Conservation (phyloP, 1,284 basidiomycete genomes). For the Marasmius sp. region DNA sequence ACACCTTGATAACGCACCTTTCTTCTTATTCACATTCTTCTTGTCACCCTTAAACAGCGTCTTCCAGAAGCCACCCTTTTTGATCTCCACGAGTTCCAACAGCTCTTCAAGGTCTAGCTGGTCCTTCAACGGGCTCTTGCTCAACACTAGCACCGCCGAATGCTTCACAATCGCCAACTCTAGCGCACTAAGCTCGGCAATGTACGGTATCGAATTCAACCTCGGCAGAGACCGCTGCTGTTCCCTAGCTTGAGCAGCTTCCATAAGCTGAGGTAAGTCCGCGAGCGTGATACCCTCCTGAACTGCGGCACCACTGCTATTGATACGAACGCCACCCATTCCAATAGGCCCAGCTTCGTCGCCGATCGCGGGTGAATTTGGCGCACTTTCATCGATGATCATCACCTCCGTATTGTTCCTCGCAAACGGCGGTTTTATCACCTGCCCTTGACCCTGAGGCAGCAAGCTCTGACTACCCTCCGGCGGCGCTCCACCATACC, state of each 20-base stretch:
- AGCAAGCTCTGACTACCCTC: not conserved
- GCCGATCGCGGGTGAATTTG: constrained; percentile 64
- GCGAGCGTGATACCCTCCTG: constrained; percentile 92
- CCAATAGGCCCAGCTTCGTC: constrained; percentile 37
- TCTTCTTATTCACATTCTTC: constrained; percentile 85
- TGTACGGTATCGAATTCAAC: constrained; percentile 73
- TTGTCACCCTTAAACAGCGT: constrained; percentile 89
- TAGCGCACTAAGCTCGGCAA: constrained; percentile 83
- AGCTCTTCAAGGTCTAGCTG: constrained; percentile 90
- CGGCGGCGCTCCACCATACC: not conserved
- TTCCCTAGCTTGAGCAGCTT: constrained; percentile 87
- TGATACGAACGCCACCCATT: constrained; percentile 15
- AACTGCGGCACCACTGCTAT: constrained; percentile 18
- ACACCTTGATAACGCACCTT: constrained; percentile 47
- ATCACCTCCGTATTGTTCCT: constrained; percentile 86
- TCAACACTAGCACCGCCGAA: constrained; percentile 82
- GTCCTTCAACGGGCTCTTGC: constrained; percentile 77
- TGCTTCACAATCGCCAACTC: constrained; percentile 93
- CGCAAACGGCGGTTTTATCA: constrained; percentile 72
- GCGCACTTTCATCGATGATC: constrained; percentile 84
- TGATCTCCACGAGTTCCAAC: constrained; percentile 88
- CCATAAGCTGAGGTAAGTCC: constrained; percentile 94
- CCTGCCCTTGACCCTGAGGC: constrained; percentile 40
- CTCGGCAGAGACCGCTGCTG: constrained; percentile 78
- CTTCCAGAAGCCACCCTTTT: constrained; percentile 97